Percentiles rank a stretch among this genome's conserved stretches.
Conservation (phyloP, 208 protist species). For the Leishmania guyanensis region DNA sequence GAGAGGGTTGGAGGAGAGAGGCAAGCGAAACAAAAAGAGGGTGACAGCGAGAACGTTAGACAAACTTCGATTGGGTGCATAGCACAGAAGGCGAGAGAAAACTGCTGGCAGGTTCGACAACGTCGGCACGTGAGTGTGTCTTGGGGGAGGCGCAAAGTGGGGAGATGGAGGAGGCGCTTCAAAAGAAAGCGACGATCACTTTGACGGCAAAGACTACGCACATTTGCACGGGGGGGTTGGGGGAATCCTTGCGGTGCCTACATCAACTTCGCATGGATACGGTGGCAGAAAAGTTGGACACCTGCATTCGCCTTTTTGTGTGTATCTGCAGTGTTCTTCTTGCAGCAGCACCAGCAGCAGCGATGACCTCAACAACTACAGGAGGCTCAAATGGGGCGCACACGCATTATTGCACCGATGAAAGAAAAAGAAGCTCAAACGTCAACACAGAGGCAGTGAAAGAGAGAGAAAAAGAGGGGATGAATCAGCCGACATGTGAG, state of each 20-base stretch:
- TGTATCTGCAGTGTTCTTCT: not conserved
- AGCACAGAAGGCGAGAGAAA: not conserved
- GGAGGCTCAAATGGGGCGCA: not conserved
- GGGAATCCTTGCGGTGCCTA: not conserved
- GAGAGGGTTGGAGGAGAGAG: not conserved
- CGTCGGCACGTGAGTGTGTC: not conserved
- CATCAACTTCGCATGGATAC: not conserved
- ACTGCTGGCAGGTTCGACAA: not conserved
- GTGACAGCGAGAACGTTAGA: not conserved
- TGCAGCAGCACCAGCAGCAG: constrained; percentile 7
- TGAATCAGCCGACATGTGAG: not conserved
- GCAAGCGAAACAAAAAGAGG: not conserved
- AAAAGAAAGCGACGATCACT: not conserved
- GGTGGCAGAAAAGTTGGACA: not conserved
- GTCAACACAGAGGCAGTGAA: not conserved
- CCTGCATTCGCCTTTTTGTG: not conserved
- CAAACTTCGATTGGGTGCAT: not conserved
- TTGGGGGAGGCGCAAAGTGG: not conserved
- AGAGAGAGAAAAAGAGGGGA: not conserved
- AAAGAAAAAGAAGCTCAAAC: not conserved
- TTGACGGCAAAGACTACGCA: not conserved
- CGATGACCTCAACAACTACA: not conserved
- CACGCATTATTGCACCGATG: not conserved
- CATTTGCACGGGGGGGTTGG: not conserved
- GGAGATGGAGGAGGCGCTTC: not conserved